Evolutionary conservation across 1,139 yeast genomes (phyloP), one percentile per base, ranked within the genome.

Genomic region (Blastobotrys raffinosifermentans): DNA sequence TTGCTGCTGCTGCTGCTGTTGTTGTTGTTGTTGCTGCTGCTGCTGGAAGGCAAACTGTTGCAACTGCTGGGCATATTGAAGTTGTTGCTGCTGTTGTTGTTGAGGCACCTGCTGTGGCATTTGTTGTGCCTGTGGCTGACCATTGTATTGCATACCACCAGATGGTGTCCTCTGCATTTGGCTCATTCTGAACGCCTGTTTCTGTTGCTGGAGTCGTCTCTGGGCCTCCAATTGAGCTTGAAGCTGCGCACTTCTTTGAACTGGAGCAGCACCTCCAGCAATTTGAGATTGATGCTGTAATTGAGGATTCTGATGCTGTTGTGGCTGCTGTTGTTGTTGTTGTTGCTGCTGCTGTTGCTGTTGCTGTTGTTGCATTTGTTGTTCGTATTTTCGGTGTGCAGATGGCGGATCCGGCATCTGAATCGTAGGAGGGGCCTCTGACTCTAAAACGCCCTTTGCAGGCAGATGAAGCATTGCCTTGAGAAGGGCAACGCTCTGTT

Each of bases 21-120:
- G 40, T n/a, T 34, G 35, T 17, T 30, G 38, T 20, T 34, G 39
- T 20, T 30, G 35, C 15, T 36, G 42, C 32, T 27, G 31, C 8
- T 13, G 19, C 9, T 27, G 31, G 9, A 15, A 19, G 14, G 27
- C 27, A 33, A 14, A 26, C 34, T 19, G 31, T n/a, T 31, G 26
- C 19, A 19, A 11, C 15, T 31, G 26, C 4, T 31, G 26, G 13
- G 18, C 18, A 19, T 19, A 19, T 19, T 18, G 26, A 11, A 8
- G n/a, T 11, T 29, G 19, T 19, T 29, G 19, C 4, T 29, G 32
- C 11, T 29, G 26, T 13, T 29, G 32, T 10, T 29, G 19, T 14
- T 19, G 21, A 19, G 21, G 8, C 21, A 7, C 8, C 6, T 6
- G 8, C 21, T 19, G 21, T 19, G 21, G 8, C 21, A 7, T 6